Percentiles rank a stretch among this genome's conserved stretches.
phyloP scores from a whole-genome alignment of 2,329 filamentous ascomycete genomes.

The Paracorniculantispora psalliotae region DNA sequence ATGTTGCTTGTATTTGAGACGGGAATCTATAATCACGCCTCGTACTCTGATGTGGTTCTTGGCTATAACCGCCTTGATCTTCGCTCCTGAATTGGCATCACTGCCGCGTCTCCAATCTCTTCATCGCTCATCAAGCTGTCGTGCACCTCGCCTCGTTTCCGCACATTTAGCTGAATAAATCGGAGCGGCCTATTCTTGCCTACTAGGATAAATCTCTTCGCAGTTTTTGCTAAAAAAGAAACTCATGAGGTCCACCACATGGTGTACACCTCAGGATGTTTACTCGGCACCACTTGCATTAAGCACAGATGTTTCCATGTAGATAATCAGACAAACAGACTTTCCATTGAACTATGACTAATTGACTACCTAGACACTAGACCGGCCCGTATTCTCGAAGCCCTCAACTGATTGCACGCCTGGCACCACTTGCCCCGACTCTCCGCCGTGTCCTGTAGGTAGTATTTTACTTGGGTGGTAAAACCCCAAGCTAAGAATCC shows the following conservation, averaged over 20 bases:
- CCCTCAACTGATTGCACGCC: no score
- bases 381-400: no score
- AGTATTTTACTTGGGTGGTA: no score
- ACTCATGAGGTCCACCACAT: constrained; percentile 20
- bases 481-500: no score
- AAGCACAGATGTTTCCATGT: no score
- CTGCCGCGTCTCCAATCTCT: constrained; percentile 14
- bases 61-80: neutral
- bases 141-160: constrained; percentile 15
- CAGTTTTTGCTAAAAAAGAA: constrained; percentile 21
- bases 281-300: no score
- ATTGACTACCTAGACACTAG: no score
- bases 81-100: constrained; percentile 18
- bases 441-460: no score
- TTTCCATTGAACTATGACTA: no score
- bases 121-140: constrained; percentile 20
- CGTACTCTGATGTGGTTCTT: constrained; percentile 4
- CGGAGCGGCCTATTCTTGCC: constrained; percentile 18
- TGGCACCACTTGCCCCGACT: no score
- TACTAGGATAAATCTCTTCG: constrained; percentile 17
- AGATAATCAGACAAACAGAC: no score
- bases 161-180: constrained; percentile 18
- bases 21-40: constrained; percentile 18
- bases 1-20: constrained; percentile 16
- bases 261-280: constrained; percentile 17